These are phyloP conservation scores for Lentinula guzmanii DNA, from an alignment of 768 basidiomycete species.

Conservation along the genomic window DNA sequence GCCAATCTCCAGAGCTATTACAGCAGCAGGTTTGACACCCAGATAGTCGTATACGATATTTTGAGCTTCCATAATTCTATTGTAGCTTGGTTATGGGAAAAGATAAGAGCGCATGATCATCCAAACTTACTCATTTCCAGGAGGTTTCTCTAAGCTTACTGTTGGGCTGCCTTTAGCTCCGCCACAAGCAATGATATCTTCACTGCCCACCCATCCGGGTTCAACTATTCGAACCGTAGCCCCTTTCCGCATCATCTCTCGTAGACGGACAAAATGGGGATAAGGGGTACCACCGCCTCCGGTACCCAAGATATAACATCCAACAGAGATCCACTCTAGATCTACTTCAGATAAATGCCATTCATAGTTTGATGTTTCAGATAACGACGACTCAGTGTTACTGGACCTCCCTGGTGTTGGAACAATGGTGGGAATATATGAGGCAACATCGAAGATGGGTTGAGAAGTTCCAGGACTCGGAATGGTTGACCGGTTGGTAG, in stretches of 20 bases:
- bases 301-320: slow-evolving; percentile 48
- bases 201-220: slow-evolving; percentile 26
- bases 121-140: slow-evolving; percentile 26
- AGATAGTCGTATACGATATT: slow-evolving; percentile 14
- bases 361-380: slow-evolving; percentile 12
- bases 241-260: slow-evolving; percentile 39
- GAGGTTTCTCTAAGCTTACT: slow-evolving; percentile 28
- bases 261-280: slow-evolving; percentile 34
- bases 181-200: slow-evolving; percentile 32
- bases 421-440: slow-evolving; percentile 5
- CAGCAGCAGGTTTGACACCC: slow-evolving; percentile 17
- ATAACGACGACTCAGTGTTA: neutral
- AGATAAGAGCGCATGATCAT: neutral
- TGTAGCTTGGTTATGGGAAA: neutral
- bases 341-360: slow-evolving; percentile 34
- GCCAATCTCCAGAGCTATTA: slow-evolving; percentile 30
- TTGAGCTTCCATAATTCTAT: slow-evolving; percentile 9
- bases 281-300: slow-evolving; percentile 52
- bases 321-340: slow-evolving; percentile 46
- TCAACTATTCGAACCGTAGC: slow-evolving; percentile 32
- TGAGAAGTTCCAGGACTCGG: neutral
- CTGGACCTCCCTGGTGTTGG: neutral
- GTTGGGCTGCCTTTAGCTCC: slow-evolving; percentile 32
- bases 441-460: neutral
- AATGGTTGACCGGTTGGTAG: neutral